Evolutionary conservation across 1,284 basidiomycete genomes (phyloP), one percentile per base, ranked within the genome.

Genomic region (Ceratobasidium sp.): DNA sequence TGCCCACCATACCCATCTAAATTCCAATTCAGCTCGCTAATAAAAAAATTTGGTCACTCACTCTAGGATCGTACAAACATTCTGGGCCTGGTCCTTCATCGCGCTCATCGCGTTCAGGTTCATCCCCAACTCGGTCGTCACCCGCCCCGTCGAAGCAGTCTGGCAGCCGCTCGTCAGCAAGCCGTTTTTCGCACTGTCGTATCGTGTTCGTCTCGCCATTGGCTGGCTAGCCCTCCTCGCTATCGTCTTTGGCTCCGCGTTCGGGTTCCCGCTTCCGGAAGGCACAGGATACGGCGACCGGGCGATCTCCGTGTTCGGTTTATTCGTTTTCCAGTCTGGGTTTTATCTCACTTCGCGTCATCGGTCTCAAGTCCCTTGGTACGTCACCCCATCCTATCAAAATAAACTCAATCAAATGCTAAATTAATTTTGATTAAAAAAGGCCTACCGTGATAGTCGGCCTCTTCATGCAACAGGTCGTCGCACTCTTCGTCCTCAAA

Each of bases 401-500:
- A 26, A 26, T 13, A 28, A 39, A 60, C 53, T 40, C 73, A 49
- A 81, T 63, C 60, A 63, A 63, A 63, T 81, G 68, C 80, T 79
- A 53, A 83, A 23, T 42, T 58, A 28, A 18, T 71, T 66, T 66
- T 69, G 42, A 23, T 46, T 23, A 33, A 33, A 33, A 55, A 67
- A 93, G 92, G 93, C 91, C 91, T 23, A 95, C 94, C 12, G 90
- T 96, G 81, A 91, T 96, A 78, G 92, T 95, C 64, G 95, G 95
- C 18, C 87, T 96, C n/a, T 92, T 95, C 85, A 83, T 93, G 68
- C 95, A 97, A 83, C 95, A 96, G 85, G 90, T 87, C 18, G 90
- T 96, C 77, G 95, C 95, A 1, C 88, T 97, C 75, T 95, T 97
- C 83, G 95, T 96, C 56, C 89, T 97, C 82, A 95, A 95, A 86